A percentile compares a stretch with the other conserved stretches of the same genome.
phyloP scores from a whole-genome alignment of 2,329 filamentous ascomycete species.

The Plectosphaerella sp. region DNA sequence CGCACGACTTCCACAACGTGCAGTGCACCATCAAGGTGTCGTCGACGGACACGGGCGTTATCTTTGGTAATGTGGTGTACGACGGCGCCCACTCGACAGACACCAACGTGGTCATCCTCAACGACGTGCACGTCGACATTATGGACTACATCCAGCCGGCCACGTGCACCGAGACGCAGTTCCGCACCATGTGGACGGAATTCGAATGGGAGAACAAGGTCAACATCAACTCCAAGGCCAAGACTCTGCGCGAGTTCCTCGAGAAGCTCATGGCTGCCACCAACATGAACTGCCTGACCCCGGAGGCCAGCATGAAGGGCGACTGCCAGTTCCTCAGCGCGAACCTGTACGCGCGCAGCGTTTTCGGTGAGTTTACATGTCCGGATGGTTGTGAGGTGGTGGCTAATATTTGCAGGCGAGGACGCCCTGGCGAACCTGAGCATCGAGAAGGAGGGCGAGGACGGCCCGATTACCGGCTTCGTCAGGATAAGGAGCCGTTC shows the following conservation, averaged over 20 bases:
- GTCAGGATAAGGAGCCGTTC: constrained; percentile 96
- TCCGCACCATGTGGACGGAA: constrained; percentile 99
- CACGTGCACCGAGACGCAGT: constrained; percentile 94
- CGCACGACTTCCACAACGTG: constrained; percentile 96
- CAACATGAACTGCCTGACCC: constrained; percentile 97
- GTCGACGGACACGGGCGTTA: constrained; percentile 95
- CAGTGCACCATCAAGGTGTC: constrained; percentile 99
- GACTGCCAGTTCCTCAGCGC: constrained; percentile 98
- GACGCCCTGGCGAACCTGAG: constrained; percentile 95
- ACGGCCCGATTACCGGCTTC: constrained; percentile 94
- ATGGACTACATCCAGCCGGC: constrained; percentile 99
- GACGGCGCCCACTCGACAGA: constrained; percentile 89
- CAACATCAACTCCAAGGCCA: constrained; percentile 98
- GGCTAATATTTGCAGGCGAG: constrained; percentile 63
- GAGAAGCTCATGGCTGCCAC: constrained; percentile 94
- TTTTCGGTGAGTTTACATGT: constrained; percentile 86
- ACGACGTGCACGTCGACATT: constrained; percentile 97
- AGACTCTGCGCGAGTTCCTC: constrained; percentile 85
- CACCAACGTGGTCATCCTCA: constrained; percentile 94
- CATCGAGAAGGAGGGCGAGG: constrained; percentile 94
- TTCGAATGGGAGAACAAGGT: constrained; percentile 99
- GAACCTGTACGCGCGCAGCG: constrained; percentile 92
- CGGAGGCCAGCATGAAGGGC: constrained; percentile 91
- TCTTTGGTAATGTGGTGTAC: constrained; percentile 98
- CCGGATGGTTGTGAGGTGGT: constrained; percentile 5